phyloP scores from a whole-genome alignment of 805 yeast species.

The Metschnikowia vanudenii region DNA sequence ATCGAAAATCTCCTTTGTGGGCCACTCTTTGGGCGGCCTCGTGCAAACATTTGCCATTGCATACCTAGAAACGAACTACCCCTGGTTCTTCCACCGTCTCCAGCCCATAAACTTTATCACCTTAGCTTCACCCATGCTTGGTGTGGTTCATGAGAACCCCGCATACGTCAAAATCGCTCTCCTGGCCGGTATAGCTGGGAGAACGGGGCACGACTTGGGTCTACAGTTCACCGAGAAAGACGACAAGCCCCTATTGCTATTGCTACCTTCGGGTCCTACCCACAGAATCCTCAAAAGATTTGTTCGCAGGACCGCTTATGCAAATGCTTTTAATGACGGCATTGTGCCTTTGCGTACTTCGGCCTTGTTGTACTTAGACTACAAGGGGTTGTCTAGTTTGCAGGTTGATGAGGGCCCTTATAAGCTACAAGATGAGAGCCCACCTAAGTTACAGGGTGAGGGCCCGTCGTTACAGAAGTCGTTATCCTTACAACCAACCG shows the following conservation, averaged over 20 bases:
- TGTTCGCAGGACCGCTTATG: slow-evolving; percentile 74
- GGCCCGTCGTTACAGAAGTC: too few relatives aligned
- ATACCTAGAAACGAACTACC: slow-evolving; percentile 64
- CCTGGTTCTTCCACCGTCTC: slow-evolving; percentile 63
- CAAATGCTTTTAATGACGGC: slow-evolving; percentile 90
- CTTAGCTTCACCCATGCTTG: slow-evolving; percentile 85
- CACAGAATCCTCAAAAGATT: slow-evolving; percentile 62
- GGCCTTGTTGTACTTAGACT: slow-evolving; percentile 80
- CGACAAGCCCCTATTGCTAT: slow-evolving; percentile 63
- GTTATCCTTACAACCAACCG: too few relatives aligned
- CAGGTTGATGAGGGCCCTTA: slow-evolving; percentile 2
- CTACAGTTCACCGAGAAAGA: slow-evolving; percentile 47
- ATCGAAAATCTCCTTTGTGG: slow-evolving; percentile 75
- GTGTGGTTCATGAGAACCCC: slow-evolving; percentile 86
- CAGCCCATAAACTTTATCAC: slow-evolving; percentile 78
- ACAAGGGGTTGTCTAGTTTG: slow-evolving; percentile 52
- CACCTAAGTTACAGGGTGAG: too few relatives aligned
- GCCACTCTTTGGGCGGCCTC: slow-evolving; percentile 92
- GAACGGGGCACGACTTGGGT: slow-evolving; percentile 88
- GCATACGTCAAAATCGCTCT: slow-evolving; percentile 78
- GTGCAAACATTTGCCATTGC: slow-evolving; percentile 90
- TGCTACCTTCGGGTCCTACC: slow-evolving; percentile 76
- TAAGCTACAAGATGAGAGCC: too few relatives aligned
- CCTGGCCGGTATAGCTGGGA: slow-evolving; percentile 87
- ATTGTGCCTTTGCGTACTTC: slow-evolving; percentile 93